Conservation (phyloP, 805 yeast species). For the Wickerhamomyces tratensis region DNA sequence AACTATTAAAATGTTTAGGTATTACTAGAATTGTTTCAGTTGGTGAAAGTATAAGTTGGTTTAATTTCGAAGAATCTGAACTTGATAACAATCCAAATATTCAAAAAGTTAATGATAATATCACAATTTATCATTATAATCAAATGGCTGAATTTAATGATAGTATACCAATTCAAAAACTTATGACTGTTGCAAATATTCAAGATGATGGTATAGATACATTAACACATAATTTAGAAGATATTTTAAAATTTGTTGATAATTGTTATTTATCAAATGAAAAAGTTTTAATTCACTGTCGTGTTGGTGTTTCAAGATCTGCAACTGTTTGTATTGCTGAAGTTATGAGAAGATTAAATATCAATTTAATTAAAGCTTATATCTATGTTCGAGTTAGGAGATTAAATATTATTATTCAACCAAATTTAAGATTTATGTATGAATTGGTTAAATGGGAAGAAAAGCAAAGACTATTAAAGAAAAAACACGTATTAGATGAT, state of each 20-base stretch:
- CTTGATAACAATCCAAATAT: conserved; percentile 1
- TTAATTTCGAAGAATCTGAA: conserved; percentile 14
- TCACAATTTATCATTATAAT: background rate
- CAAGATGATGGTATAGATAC: conserved; percentile 91
- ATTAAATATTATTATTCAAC: conserved; percentile 88
- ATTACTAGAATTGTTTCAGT: conserved; percentile 75
- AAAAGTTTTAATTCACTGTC: conserved; percentile 76
- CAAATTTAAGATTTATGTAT: conserved; percentile 85
- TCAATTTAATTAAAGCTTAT: conserved; percentile 72
- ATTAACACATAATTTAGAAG: conserved; percentile 48
- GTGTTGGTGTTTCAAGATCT: conserved; percentile 91
- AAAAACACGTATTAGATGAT: background rate
- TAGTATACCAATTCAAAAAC: conserved; percentile 14
- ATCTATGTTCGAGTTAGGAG: conserved; percentile 83
- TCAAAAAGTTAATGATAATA: background rate
- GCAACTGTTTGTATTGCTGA: conserved; percentile 96
- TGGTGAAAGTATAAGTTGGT: conserved; percentile 74
- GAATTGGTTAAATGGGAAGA: conserved; percentile 67
- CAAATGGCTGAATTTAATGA: background rate
- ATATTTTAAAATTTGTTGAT: conserved; percentile 59
- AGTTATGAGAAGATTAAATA: conserved; percentile 67
- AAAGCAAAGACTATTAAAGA: conserved; percentile 7
- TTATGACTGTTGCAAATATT: conserved; percentile 56
- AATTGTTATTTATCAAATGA: conserved; percentile 33
- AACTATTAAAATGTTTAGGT: conserved; percentile 52